These are phyloP conservation scores for Penicillium rolfsii DNA, from an alignment of 2,329 filamentous ascomycete genomes.

Conservation along the genomic window DNA sequence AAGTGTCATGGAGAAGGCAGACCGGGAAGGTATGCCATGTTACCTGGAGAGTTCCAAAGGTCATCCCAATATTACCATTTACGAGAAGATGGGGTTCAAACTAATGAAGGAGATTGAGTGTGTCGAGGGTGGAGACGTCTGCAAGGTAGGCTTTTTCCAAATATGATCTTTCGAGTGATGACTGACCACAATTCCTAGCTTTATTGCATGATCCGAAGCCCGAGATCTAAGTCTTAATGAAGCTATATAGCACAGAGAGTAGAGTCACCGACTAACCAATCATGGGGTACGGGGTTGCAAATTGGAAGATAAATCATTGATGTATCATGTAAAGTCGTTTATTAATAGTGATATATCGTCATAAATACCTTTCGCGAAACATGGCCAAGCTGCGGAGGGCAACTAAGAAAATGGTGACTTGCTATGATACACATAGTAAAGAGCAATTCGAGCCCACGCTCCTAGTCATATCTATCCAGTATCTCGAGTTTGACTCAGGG, in stretches of 20 bases:
- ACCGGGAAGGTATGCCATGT: constrained; percentile 65
- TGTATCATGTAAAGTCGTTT: too few relatives aligned
- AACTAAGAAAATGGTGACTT: not conserved
- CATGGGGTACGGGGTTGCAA: not conserved
- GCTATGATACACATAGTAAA: not conserved
- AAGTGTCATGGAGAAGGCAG: constrained; percentile 64
- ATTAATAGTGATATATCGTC: not conserved
- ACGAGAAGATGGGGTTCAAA: constrained; percentile 69
- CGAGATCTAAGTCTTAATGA: constrained; percentile 18
- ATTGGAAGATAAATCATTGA: not conserved
- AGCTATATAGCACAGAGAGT: not conserved
- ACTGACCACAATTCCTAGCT: constrained; percentile 21
- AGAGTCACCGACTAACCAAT: not conserved
- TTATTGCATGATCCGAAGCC: constrained; percentile 32
- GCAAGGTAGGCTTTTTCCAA: constrained; percentile 47
- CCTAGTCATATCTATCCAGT: not conserved
- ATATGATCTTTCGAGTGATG: not conserved
- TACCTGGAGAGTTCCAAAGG: constrained; percentile 73
- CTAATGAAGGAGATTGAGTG: constrained; percentile 68
- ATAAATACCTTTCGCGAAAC: not conserved
- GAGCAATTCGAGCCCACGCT: not conserved
- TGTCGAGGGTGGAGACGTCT: constrained; percentile 62
- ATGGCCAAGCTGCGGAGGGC: not conserved
- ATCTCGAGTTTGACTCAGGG: not conserved
- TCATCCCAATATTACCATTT: constrained; percentile 71